A percentile compares a stretch with the other conserved stretches of the same genome.
phyloP scores from a whole-genome alignment of 768 basidiomycete genomes.

The Boletellus ananiceps region DNA sequence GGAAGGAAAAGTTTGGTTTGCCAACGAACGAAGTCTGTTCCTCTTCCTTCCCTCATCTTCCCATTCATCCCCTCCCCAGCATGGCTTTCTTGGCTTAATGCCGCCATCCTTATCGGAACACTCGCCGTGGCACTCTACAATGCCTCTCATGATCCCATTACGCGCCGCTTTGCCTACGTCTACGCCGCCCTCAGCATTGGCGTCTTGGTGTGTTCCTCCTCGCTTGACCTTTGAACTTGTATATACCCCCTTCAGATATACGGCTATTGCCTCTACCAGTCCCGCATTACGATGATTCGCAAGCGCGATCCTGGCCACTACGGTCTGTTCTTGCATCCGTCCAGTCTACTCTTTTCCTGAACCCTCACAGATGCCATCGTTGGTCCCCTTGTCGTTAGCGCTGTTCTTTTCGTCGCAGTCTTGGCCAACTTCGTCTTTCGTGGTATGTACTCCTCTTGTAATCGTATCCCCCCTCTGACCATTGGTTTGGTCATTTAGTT shows the following conservation, averaged over 20 bases:
- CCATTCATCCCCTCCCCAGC: slow-evolving; percentile 42
- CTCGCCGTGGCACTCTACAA: slow-evolving; percentile 88
- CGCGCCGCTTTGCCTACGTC: slow-evolving; percentile 71
- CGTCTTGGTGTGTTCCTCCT: slow-evolving; percentile 44
- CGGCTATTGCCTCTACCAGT: slow-evolving; percentile 81
- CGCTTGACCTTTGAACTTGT: background rate
- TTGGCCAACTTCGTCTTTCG: slow-evolving; percentile 85
- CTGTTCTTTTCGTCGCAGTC: slow-evolving; percentile 81
- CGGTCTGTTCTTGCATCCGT: slow-evolving; percentile 44
- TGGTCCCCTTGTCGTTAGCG: slow-evolving; percentile 81
- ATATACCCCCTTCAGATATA: slow-evolving; percentile 54
- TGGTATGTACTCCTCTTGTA: slow-evolving; percentile 44
- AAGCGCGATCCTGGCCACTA: slow-evolving; percentile 85
- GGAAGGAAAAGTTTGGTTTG: slow-evolving; percentile 96
- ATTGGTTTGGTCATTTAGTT: slow-evolving; percentile 34
- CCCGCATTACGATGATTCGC: slow-evolving; percentile 86
- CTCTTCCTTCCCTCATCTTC: background rate
- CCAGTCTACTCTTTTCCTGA: background rate
- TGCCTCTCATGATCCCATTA: slow-evolving; percentile 60
- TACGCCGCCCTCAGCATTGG: slow-evolving; percentile 79
- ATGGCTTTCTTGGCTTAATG: slow-evolving; percentile 91
- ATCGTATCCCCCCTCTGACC: slow-evolving; percentile 3
- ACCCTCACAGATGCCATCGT: slow-evolving; percentile 59
- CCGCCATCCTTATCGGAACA: slow-evolving; percentile 77
- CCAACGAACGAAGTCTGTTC: slow-evolving; percentile 81